Percentiles rank a stretch among this genome's conserved stretches.
Conservation (phyloP, 345 rosid species). For the Salix exigua region DNA sequence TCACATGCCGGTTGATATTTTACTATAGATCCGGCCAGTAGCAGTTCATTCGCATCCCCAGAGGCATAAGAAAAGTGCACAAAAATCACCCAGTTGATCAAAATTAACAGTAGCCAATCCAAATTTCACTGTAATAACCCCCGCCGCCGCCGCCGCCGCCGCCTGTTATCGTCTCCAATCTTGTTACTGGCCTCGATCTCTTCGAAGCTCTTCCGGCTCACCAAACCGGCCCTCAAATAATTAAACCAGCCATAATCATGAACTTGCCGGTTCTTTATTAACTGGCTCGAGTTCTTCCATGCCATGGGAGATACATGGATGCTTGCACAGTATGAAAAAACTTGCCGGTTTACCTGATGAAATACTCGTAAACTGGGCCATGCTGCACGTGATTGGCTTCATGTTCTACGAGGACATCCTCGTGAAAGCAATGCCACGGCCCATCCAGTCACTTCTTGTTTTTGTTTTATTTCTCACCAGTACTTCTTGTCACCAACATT, state of each 20-base stretch:
- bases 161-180: not conserved
- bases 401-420: not conserved
- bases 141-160: not conserved
- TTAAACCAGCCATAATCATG: too few relatives aligned
- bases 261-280: not conserved
- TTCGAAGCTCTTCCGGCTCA: conserved; percentile 2
- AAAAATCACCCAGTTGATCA: too few relatives aligned
- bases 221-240: not conserved
- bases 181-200: not conserved
- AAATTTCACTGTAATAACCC: not conserved
- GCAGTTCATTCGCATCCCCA: not conserved
- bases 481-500: not conserved
- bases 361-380: not conserved
- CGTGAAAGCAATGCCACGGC: not conserved
- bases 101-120: not conserved
- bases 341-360: not conserved
- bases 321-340: not conserved
- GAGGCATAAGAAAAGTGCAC: not conserved
- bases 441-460: not conserved
- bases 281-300: not conserved
- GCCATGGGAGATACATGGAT: not conserved
- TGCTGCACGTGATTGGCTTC: not conserved
- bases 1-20: not conserved
- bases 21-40: not conserved
- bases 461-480: not conserved